Conservation (phyloP, 805 yeast genomes). For the Hemisphaericaspora nanyangensis region DNA sequence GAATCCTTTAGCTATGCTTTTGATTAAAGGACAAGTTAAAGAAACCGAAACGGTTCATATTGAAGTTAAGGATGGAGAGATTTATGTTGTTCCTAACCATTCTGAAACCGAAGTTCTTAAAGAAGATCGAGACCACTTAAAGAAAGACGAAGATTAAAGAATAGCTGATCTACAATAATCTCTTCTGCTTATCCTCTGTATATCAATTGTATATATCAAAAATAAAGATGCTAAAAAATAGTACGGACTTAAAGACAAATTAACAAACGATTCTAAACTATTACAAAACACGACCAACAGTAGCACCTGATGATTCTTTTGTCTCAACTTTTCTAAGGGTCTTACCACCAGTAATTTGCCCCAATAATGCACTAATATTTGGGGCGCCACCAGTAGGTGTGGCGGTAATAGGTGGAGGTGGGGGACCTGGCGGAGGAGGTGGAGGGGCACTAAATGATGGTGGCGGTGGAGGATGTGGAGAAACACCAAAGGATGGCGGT, state of each 20-base stretch:
- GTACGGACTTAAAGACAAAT: background rate
- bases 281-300: conserved; percentile 47
- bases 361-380: conserved; percentile 47
- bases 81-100: conserved; percentile 32
- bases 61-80: conserved; percentile 19
- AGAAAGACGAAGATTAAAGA: too few relatives aligned
- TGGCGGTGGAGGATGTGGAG: conserved; percentile 20
- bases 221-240: background rate
- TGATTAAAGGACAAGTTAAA: conserved; percentile 75
- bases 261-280: background rate
- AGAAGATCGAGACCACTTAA: conserved; percentile 2
- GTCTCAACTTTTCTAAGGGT: conserved; percentile 49
- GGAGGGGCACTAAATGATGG: conserved; percentile 32
- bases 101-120: conserved; percentile 9
- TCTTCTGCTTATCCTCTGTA: too few relatives aligned
- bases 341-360: conserved; percentile 54
- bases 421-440: conserved; percentile 22
- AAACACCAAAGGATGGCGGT: conserved; percentile 12
- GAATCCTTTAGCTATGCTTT: conserved; percentile 78
- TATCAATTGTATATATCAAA: background rate
- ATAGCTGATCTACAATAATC: too few relatives aligned
- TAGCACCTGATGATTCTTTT: conserved; percentile 41
- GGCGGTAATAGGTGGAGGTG: conserved; percentile 29
- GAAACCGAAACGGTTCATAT: conserved; percentile 33
- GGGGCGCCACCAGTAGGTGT: conserved; percentile 27